Percentiles rank a stretch among this genome's conserved stretches.
Conservation (phyloP, 2,329 filamentous ascomycete genomes). For the Pseudogymnoascus sp. region DNA sequence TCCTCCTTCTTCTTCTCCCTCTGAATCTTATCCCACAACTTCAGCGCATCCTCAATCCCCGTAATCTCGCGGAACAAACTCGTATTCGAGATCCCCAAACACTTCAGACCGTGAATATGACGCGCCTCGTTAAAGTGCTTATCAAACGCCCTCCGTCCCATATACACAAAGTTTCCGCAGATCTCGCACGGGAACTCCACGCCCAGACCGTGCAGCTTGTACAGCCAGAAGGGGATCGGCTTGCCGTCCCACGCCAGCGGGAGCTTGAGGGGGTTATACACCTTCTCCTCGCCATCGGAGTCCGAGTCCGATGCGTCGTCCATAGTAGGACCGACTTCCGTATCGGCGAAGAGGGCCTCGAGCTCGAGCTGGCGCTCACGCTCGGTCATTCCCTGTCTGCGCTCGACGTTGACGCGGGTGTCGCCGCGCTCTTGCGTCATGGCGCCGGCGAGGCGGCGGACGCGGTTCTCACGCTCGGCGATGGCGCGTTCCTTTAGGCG, state of each 20-base stretch:
- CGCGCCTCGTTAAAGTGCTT: slow-evolving; percentile 96
- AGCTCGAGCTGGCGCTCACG: slow-evolving; percentile 90
- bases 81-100: slow-evolving; percentile 86
- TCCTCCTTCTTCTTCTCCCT: slow-evolving; percentile 73
- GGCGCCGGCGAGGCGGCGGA: slow-evolving; percentile 68
- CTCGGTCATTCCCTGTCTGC: slow-evolving; percentile 95
- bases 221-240: slow-evolving; percentile 97
- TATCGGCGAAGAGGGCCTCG: slow-evolving; percentile 69
- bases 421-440: slow-evolving; percentile 85
- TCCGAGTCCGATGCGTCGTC: slow-evolving; percentile 55
- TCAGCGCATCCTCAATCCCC: slow-evolving; percentile 78
- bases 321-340: slow-evolving; percentile 26
- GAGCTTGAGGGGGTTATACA: slow-evolving; percentile 95
- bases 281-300: slow-evolving; percentile 70
- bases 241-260: slow-evolving; percentile 98
- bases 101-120: slow-evolving; percentile 90
- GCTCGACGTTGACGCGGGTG: slow-evolving; percentile 89
- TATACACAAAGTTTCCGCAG: slow-evolving; percentile 98
- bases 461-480: slow-evolving; percentile 77
- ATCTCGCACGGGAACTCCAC: slow-evolving; percentile 95
- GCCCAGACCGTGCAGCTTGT: slow-evolving; percentile 89
- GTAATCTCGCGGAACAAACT: slow-evolving; percentile 91
- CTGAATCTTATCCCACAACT: slow-evolving; percentile 89
- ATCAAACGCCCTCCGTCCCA: slow-evolving; percentile 90
- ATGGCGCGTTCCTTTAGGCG: slow-evolving; percentile 82